A percentile compares a stretch with the other conserved stretches of the same genome.
Conservation (phyloP, 2,329 filamentous ascomycete genomes). For the Penicillium sp. region DNA sequence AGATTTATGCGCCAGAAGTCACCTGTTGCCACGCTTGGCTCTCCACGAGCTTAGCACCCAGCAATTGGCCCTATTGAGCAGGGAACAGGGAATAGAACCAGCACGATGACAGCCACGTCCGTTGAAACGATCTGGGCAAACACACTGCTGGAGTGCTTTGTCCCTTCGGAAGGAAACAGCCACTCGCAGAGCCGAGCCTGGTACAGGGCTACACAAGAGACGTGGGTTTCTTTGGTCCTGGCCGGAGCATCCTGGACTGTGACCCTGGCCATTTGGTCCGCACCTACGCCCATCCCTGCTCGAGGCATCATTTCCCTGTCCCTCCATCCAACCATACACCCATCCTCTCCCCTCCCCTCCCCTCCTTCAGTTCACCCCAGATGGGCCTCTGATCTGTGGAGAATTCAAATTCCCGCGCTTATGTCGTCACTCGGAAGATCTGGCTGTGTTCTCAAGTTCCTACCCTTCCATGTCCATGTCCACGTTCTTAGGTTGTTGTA, state of each 20-base stretch:
- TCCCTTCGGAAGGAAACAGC: constrained; percentile 26
- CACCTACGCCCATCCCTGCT: constrained; percentile 26
- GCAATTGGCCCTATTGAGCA: constrained; percentile 1
- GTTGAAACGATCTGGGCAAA: constrained; percentile 10
- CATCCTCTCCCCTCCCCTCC: constrained; percentile 5
- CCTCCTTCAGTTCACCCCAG: neutral
- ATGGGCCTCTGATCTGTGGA: constrained; percentile 15
- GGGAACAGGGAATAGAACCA: neutral
- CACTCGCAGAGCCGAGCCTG: constrained; percentile 15
- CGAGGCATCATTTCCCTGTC: constrained; percentile 21
- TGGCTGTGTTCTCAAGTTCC: constrained; percentile 22
- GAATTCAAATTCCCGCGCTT: constrained; percentile 19
- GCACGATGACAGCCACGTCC: constrained; percentile 16
- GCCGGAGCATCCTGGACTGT: constrained; percentile 23
- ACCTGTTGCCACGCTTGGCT: neutral
- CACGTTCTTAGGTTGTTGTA: constrained; percentile 28
- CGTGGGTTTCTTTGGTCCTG: constrained; percentile 25
- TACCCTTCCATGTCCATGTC: constrained; percentile 9
- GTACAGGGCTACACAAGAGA: constrained; percentile 27
- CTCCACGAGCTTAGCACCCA: neutral
- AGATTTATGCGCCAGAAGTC: neutral
- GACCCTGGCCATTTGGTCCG: constrained; percentile 23
- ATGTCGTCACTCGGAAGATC: constrained; percentile 25
- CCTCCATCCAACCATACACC: constrained; percentile 11
- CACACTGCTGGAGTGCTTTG: constrained; percentile 18